phyloP scores from a whole-genome alignment of 2,329 filamentous ascomycete species.

The Cyclaneusma minus region DNA sequence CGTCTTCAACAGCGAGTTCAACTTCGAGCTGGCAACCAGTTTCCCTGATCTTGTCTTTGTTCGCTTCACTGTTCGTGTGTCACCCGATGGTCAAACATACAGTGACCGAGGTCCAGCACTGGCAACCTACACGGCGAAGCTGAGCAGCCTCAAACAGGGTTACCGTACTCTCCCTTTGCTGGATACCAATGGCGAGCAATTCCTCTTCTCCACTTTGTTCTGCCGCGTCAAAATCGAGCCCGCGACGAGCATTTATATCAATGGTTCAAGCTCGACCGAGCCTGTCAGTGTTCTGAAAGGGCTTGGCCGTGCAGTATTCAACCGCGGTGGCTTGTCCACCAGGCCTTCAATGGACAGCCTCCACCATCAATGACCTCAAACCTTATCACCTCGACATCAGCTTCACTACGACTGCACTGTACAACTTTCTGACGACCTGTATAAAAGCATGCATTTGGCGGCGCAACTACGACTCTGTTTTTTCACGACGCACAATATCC shows the following conservation, averaged over 20 bases:
- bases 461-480: too few species aligned
- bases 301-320: conserved; percentile 41
- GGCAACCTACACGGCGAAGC: conserved; percentile 85
- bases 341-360: conserved; percentile 34
- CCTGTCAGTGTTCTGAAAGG: conserved; percentile 38
- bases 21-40: conserved; percentile 78
- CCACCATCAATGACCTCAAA: too few species aligned
- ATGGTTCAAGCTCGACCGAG: conserved; percentile 25
- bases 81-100: conserved; percentile 56
- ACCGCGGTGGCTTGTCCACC: conserved; percentile 30
- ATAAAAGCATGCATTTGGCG: too few species aligned
- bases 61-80: conserved; percentile 82
- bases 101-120: conserved; percentile 50
- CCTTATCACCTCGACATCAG: too few species aligned
- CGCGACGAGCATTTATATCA: conserved; percentile 39
- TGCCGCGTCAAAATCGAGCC: conserved; percentile 63
- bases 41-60: conserved; percentile 89
- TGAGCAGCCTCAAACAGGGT: conserved; percentile 76
- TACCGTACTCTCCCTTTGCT: conserved; percentile 85
- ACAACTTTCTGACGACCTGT: too few species aligned
- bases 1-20: conserved; percentile 64
- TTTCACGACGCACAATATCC: too few species aligned
- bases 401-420: too few species aligned
- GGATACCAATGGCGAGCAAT: conserved; percentile 80
- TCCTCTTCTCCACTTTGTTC: conserved; percentile 87